These are phyloP conservation scores for Dioszegia hungarica DNA, from an alignment of 768 basidiomycete species.

Conservation along the genomic window DNA sequence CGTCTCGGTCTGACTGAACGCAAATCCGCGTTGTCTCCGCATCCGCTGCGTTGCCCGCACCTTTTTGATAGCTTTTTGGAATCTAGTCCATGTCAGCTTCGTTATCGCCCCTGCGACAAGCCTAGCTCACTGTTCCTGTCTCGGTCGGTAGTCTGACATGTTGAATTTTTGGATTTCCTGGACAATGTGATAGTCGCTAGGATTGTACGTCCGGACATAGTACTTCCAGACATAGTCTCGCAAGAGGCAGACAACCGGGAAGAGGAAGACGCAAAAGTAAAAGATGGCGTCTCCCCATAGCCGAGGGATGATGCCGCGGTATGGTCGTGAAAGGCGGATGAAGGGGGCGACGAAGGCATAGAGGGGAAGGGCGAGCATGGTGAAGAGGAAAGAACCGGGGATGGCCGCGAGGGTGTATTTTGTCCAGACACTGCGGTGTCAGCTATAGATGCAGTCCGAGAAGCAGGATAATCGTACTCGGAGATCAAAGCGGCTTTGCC, in stretches of 20 bases:
- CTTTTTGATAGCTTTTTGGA: constrained; percentile 99
- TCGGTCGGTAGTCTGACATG: constrained; percentile 89
- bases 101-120: background rate
- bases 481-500: constrained; percentile 96
- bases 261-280: constrained; percentile 77
- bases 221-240: constrained; percentile 98
- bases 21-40: constrained; percentile 93
- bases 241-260: constrained; percentile 76
- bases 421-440: constrained; percentile 78
- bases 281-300: constrained; percentile 85
- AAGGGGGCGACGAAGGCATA: constrained; percentile 86
- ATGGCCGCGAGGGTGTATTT: constrained; percentile 98
- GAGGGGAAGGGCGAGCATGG: constrained; percentile 90
- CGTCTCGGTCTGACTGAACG: constrained; percentile 94
- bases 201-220: constrained; percentile 81
- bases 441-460: too few species aligned
- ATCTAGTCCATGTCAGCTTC: constrained; percentile 56
- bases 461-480: too few species aligned
- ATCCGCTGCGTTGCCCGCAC: constrained; percentile 97
- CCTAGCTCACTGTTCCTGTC: constrained; percentile 84
- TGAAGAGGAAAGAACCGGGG: constrained; percentile 91
- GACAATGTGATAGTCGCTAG: constrained; percentile 93
- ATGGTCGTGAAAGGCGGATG: constrained; percentile 78
- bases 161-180: constrained; percentile 99
- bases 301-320: constrained; percentile 78